These are phyloP conservation scores for Logfia minima DNA, from an alignment of 129 eudicot genomes.

Conservation along the genomic window DNA sequence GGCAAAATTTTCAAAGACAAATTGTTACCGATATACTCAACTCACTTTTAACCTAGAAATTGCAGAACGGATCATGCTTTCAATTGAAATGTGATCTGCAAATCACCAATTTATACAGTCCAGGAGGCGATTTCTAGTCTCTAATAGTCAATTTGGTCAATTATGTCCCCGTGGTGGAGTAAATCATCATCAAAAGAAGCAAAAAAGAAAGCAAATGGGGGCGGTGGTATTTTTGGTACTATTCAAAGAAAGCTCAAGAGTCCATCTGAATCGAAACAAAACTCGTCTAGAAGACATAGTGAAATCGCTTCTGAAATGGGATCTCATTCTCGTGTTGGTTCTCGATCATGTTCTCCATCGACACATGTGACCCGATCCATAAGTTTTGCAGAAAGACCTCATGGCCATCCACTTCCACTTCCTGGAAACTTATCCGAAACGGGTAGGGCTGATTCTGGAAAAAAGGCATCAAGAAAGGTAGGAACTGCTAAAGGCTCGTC, in stretches of 20 bases:
- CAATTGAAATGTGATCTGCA: slow-evolving; percentile 19
- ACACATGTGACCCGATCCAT: slow-evolving; percentile 43
- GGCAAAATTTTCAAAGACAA: slow-evolving; percentile 24
- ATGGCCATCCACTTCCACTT: slow-evolving; percentile 55
- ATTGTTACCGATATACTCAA: slow-evolving; percentile 29
- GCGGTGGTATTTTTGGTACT: slow-evolving; percentile 40
- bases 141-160: slow-evolving; percentile 9
- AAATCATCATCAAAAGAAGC: slow-evolving; percentile 55
- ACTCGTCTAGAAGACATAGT: slow-evolving; percentile 26
- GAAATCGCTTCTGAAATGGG: slow-evolving; percentile 44
- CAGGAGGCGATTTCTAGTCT: slow-evolving; percentile 18
- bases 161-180: slow-evolving; percentile 69
- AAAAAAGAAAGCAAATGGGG: slow-evolving; percentile 42
- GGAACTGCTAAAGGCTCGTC: slow-evolving; percentile 33
- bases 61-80: slow-evolving; percentile 12
- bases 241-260: slow-evolving; percentile 51
- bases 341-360: slow-evolving; percentile 40
- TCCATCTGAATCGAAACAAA: slow-evolving; percentile 40
- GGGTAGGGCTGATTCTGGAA: slow-evolving; percentile 37
- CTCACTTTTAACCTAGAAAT: slow-evolving; percentile 29
- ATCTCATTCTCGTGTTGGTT: slow-evolving; percentile 32
- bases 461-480: slow-evolving; percentile 34
- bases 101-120: slow-evolving; percentile 14
- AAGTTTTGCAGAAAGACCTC: slow-evolving; percentile 51
- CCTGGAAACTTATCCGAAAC: slow-evolving; percentile 33